Percentiles rank a stretch among this genome's conserved stretches.
Conservation (phyloP, 768 basidiomycete genomes). For the Pleurotus tuoliensis region DNA sequence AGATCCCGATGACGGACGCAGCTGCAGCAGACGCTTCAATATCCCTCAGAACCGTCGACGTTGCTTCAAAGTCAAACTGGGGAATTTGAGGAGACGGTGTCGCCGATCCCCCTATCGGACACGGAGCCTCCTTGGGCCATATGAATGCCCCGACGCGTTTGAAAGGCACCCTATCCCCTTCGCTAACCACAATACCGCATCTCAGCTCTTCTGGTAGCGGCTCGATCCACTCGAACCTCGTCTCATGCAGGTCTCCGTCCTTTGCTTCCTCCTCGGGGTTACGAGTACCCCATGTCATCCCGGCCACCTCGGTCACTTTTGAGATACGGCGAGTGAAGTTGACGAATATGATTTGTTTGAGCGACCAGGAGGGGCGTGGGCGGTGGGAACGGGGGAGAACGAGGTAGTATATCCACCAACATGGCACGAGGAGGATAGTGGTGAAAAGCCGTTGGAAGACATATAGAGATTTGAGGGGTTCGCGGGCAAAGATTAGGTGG, state of each 20-base stretch:
- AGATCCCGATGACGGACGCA: conserved; percentile 39
- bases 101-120: conserved; percentile 8
- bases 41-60: not conserved
- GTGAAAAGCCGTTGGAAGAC: conserved; percentile 44
- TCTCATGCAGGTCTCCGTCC: conserved; percentile 33
- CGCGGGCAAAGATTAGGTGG: conserved; percentile 38
- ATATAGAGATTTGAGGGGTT: conserved; percentile 44
- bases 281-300: conserved; percentile 50
- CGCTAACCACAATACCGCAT: conserved; percentile 34
- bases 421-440: conserved; percentile 42
- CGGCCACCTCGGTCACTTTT: conserved; percentile 52
- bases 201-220: conserved; percentile 35
- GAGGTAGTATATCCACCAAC: conserved; percentile 41
- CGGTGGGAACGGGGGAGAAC: conserved; percentile 39
- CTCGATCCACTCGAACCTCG: conserved; percentile 45
- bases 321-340: conserved; percentile 50
- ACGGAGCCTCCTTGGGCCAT: conserved; percentile 36
- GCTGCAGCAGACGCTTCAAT: conserved; percentile 20
- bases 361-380: conserved; percentile 47
- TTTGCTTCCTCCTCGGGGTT: conserved; percentile 36
- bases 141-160: conserved; percentile 42
- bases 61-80: not conserved
- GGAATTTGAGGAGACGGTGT: conserved; percentile 4
- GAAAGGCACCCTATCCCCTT: conserved; percentile 30
- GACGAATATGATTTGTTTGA: conserved; percentile 46